Base-by-base conservation (phyloP, 2,329 filamentous ascomycete species). In the Colletotrichum lentis region DNA sequence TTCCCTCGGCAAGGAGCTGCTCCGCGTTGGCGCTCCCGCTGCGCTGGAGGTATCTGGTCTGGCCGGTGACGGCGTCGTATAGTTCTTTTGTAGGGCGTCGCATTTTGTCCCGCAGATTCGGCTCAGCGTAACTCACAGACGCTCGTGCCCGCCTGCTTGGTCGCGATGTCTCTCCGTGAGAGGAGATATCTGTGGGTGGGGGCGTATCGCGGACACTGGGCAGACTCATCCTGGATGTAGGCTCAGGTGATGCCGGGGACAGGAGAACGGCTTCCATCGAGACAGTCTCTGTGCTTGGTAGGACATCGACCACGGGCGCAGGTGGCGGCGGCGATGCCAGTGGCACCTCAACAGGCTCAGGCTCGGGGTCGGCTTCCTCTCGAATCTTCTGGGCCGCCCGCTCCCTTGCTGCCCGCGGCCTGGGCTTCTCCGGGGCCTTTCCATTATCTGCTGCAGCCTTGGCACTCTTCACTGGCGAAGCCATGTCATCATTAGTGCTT, bases 91-190 rank as follows among this genome's bases (percentile, higher is more conserved):
- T 91, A 24, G 92, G 91, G 67, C 92, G 86, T 67, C 92, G 86
- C 92, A 96, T 94, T 80, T 96, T 96, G 75, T 90, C 91, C 70
- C 91, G 86, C 49, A 96, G 82, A 73, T 91, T 95, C 1, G 92
- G 92, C 76, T 95, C 91, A 12, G 91, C 91, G 76, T 96, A 96
- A 80, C 91, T 95, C 69, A 96, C 86, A 57, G 88, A 84, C 12
- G 87, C 81, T 73, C 90, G 84, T 55, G 88, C 87, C 71, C 92
- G 86, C 71, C 92, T 84, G 72, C 89, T 90, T 24, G 87, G 86
- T 52, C 92, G 85, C 35, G 86, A 83, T 35, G 85, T 85, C 72
- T 90, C 86, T 57, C 85, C 84, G 43, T 78, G 82, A 8, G 79
- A 80, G 8, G 83, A 85, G 43, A 90, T 84, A 71, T 89, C 85